Evolutionary conservation across 352 stramenopile genomes (phyloP), one percentile per base, ranked within the genome.

Genomic region (Peronospora destructor): DNA sequence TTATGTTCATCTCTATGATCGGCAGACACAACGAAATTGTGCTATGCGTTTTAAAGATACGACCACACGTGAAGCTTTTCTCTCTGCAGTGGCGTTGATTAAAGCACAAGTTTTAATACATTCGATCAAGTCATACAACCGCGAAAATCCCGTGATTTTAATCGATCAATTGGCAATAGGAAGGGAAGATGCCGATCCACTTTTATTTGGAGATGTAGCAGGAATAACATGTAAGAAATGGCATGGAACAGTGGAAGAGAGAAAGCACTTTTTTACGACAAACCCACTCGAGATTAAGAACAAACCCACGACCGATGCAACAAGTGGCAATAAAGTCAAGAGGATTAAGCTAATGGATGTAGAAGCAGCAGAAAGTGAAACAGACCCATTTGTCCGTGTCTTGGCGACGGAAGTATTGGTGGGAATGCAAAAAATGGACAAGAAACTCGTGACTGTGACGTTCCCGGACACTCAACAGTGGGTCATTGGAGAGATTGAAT

Each of bases 1-100:
- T 45, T 88, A 91, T 54, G 73, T 86, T 10, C 80, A 80, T 53
- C 85, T 88, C 45, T 74, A 79, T 44, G 69, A 80, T 29, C 49
- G 49, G 14, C 43, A 65, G 14, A 53, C 57, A 37, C 72, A 85
- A 45, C 48, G 66, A 12, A 82, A 84, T 60, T 91, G 70, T 57
- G 77, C 80, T 16, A 81, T 91, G 76, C 76, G 77, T 35, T 91
- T 91, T 55, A 75, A 77, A 21, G 80, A 88, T 48, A 64, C 61
- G 0, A 35, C 32, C 7, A 52, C 55, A 6, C 58, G 68, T 33
- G 50, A 56, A 10, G 47, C 43, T 6, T 88, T 88, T 53, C 62
- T 88, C 0, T 45, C 49, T 4, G 73, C 75, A 1, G 64, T 81
- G 3, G 76, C 75, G 25, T 68, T 74, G 25, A 45, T 66, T 6